Conservation (phyloP, 2,329 filamentous ascomycete genomes). For the Diaporthe caulivora region DNA sequence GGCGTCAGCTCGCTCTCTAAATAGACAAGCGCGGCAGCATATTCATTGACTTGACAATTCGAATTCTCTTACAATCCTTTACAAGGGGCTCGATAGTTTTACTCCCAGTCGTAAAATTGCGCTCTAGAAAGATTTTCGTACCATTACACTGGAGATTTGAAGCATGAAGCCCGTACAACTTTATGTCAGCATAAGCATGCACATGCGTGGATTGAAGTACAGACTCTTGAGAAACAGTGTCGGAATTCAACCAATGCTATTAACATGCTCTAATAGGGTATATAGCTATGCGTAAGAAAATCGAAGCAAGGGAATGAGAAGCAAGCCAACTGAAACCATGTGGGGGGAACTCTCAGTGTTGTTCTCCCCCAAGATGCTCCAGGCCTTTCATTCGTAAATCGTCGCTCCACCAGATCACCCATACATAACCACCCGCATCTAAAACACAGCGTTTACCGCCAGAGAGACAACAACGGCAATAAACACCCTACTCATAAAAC, state of each 20-base stretch:
- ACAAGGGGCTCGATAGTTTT: not conserved
- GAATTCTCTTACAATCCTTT: not conserved
- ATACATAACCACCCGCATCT: not conserved
- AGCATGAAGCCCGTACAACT: not conserved
- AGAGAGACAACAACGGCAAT: slow-evolving; percentile 30
- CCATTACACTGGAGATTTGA: too few relatives aligned
- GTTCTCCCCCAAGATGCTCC: not conserved
- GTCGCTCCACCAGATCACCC: not conserved
- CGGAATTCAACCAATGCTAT: slow-evolving; percentile 18
- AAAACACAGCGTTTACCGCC: slow-evolving; percentile 22
- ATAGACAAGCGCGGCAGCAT: not conserved
- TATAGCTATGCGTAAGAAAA: slow-evolving; percentile 1
- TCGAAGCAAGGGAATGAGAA: not conserved
- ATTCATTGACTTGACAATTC: not conserved
- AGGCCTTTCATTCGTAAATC: not conserved
- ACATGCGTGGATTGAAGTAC: not conserved
- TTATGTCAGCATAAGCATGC: too few relatives aligned
- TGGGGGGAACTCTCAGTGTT: not conserved
- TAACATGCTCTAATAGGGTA: slow-evolving; percentile 28
- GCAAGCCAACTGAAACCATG: not conserved
- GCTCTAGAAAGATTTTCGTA: not conserved
- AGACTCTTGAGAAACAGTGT: not conserved
- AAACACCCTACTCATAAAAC: slow-evolving; percentile 34
- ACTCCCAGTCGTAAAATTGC: not conserved
- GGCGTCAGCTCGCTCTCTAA: not conserved